Evolutionary conservation across 2,329 filamentous ascomycete species (phyloP).

Genomic region (Colletotrichum sidae): DNA sequence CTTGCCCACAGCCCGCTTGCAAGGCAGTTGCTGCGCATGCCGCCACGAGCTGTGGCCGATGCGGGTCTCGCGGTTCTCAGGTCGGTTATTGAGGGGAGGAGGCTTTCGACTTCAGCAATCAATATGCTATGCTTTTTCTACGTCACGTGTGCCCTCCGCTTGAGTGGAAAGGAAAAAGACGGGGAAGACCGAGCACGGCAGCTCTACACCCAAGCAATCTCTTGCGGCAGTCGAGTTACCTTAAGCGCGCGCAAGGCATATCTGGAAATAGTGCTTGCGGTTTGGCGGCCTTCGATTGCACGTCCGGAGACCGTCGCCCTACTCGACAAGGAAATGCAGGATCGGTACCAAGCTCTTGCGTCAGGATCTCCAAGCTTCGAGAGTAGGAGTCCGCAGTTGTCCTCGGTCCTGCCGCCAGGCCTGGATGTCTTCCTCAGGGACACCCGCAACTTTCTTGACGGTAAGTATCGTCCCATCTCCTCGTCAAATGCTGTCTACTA

Average conservation of each 20-base stretch:
- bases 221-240: constrained; percentile 56
- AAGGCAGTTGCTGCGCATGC: constrained; percentile 52
- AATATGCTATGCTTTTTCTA: constrained; percentile 64
- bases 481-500: neutral
- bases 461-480: constrained; percentile 46
- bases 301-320: constrained; percentile 43
- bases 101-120: constrained; percentile 51
- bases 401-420: constrained; percentile 8
- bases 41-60: constrained; percentile 51
- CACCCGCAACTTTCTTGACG: constrained; percentile 63
- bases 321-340: constrained; percentile 44
- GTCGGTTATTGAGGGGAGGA: constrained; percentile 52
- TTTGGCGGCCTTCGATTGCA: constrained; percentile 60
- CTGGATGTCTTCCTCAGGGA: constrained; percentile 54
- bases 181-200: constrained; percentile 48
- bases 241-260: constrained; percentile 53
- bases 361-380: constrained; percentile 48
- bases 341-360: constrained; percentile 33
- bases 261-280: constrained; percentile 54
- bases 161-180: constrained; percentile 58
- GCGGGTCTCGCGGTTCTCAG: constrained; percentile 56
- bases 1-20: constrained; percentile 56
- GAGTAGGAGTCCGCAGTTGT: constrained; percentile 54
- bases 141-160: constrained; percentile 61
- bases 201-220: constrained; percentile 60